Evolutionary conservation across 768 basidiomycete genomes (phyloP), one percentile per base, ranked within the genome.

Genomic region (Suillus sp.): DNA sequence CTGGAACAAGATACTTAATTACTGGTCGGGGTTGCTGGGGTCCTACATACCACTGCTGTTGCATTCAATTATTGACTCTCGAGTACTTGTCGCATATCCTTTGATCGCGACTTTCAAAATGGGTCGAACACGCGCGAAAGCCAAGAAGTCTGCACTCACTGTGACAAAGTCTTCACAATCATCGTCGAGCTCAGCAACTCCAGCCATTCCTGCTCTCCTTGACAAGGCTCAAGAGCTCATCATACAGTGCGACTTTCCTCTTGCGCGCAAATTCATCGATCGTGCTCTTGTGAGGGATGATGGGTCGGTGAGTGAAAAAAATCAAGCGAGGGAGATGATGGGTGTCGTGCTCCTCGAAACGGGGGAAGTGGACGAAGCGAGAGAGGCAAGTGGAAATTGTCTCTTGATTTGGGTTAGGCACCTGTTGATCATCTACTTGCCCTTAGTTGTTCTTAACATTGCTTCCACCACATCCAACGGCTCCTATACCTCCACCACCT

Each of bases 181-280:
- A 25, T 40, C 69, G 0, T 62, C 70, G 1, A 55, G 75, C 14
- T 68, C 74, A 18, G 71, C 78, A 32, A 60, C 72, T 2, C 86
- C 86, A 1, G 75, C 87, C 34, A 74, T 85, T 60, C 60, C 80
- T 11, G 78, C 88, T 13, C 78, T 94, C 7, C 77, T 92, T 38
- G 86, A 87, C 71, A 95, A 94, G 73, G 88, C 92, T 0, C 92
- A 92, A 71, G 79, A 83, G n/a, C 80, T 96, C 61, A 84, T 96
- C 67, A 82, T 88, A 27, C 91, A 94, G 77, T 93, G 90, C 71
- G 88, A 95, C 75, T 95, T 92, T 72, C 85, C 90, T 57, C 85
- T 96, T 55, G 93, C 94, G 2, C 77, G 83, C 58, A 86, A 83
- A 59, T 95, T 96, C 72, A 78, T 87, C 43, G 78, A 80, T 51